Evolutionary conservation across 805 yeast genomes (phyloP).

Genomic region (Lachancea mirantina): DNA sequence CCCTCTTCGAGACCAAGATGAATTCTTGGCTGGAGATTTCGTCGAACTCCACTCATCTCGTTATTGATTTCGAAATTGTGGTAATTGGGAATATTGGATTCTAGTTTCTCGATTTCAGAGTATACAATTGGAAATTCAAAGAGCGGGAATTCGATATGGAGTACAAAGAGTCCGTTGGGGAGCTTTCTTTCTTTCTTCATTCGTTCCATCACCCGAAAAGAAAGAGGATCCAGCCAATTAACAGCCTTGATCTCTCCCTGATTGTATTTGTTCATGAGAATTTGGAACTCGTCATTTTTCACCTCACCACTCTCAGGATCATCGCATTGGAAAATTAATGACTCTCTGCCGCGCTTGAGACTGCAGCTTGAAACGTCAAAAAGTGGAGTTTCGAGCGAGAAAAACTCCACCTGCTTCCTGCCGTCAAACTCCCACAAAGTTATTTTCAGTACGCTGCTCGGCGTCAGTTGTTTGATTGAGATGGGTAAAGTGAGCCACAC

Average conservation of each 20-base stretch:
- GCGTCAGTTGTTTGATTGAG: conserved; percentile 60
- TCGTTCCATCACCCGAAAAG: conserved; percentile 43
- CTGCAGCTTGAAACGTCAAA: conserved; percentile 53
- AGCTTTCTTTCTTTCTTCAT: conserved; percentile 16
- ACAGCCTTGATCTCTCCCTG: conserved; percentile 54
- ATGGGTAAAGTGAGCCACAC: conserved; percentile 71
- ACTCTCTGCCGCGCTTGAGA: conserved; percentile 66
- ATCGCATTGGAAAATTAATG: conserved; percentile 35
- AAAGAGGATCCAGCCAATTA: conserved; percentile 70
- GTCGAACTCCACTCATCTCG: conserved; percentile 22
- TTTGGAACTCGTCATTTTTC: conserved; percentile 37
- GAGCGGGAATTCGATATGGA: conserved; percentile 51
- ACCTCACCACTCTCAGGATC: conserved; percentile 26
- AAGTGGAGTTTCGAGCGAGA: conserved; percentile 49
- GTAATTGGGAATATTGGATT: conserved; percentile 31
- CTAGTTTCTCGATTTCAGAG: conserved; percentile 41
- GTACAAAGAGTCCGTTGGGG: conserved; percentile 27
- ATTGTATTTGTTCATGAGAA: conserved; percentile 53
- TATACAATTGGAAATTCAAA: conserved; percentile 69
- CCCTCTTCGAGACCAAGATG: conserved; percentile 23
- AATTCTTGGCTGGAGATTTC: conserved; percentile 27
- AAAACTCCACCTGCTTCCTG: conserved; percentile 47
- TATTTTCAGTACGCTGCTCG: conserved; percentile 52
- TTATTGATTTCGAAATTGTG: conserved; percentile 41
- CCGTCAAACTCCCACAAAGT: conserved; percentile 63